Percentiles rank a stretch among this genome's conserved stretches.
Conservation (phyloP, 495 filamentous ascomycete genomes). For the Aspergillus bridgeri region DNA sequence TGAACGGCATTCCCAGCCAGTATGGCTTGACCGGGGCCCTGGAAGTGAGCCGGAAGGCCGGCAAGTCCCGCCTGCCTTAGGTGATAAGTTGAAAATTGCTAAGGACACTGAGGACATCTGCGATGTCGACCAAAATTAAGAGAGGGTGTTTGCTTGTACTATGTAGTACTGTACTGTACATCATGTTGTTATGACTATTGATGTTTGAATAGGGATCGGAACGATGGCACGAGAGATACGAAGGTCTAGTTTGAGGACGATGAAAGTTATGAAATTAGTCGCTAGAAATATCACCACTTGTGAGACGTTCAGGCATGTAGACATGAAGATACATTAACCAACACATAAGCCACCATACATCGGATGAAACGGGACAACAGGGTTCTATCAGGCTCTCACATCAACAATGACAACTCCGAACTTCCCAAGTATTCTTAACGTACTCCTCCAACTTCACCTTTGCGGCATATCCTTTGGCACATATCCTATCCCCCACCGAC, state of each 20-base stretch:
- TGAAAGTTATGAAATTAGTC: too few species aligned
- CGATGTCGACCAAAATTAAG: neutral
- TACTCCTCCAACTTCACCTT: too few species aligned
- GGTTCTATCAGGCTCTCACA: too few species aligned
- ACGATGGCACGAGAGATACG: neutral
- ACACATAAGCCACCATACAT: too few species aligned
- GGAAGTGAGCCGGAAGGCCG: slow-evolving; percentile 18
- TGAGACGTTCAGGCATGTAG: too few species aligned
- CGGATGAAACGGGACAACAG: too few species aligned
- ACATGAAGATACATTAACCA: too few species aligned
- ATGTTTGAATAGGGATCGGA: neutral
- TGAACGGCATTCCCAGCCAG: slow-evolving; percentile 24
- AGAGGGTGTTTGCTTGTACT: neutral
- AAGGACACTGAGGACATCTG: neutral
- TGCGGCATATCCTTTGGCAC: too few species aligned
- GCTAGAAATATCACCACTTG: too few species aligned
- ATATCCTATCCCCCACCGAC: too few species aligned
- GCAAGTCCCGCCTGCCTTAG: slow-evolving; percentile 17
- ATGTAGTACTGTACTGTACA: neutral
- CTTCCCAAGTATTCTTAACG: too few species aligned
- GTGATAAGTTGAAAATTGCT: neutral
- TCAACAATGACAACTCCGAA: too few species aligned
- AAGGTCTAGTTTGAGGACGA: neutral
- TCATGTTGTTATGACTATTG: neutral
- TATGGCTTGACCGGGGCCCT: slow-evolving; percentile 26